Evolutionary conservation across 495 filamentous ascomycete species (phyloP).

Genomic region (Daldinia decipiens): DNA sequence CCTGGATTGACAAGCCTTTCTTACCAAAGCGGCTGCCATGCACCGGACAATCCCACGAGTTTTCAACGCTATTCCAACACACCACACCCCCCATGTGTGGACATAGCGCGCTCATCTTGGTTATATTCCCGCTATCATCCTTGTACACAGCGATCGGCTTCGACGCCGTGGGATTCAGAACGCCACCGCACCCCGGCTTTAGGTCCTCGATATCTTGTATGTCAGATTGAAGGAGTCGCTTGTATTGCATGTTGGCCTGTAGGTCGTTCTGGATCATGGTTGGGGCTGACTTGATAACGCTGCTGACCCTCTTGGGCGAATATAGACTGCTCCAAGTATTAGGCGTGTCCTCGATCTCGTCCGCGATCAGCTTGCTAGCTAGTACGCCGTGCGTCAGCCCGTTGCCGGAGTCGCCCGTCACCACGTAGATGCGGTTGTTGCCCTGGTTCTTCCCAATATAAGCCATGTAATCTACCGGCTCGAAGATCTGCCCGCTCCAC

Average conservation of each 20-base stretch:
- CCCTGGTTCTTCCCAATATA: slow-evolving; percentile 68
- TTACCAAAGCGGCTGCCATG: slow-evolving; percentile 66
- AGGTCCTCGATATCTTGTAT: slow-evolving; percentile 68
- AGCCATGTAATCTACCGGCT: slow-evolving; percentile 65
- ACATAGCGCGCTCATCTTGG: slow-evolving; percentile 63
- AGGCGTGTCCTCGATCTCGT: slow-evolving; percentile 60
- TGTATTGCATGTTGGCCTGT: slow-evolving; percentile 67
- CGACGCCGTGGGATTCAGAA: slow-evolving; percentile 57
- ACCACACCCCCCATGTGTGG: slow-evolving; percentile 67
- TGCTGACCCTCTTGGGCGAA: slow-evolving; percentile 54
- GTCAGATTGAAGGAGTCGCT: slow-evolving; percentile 63
- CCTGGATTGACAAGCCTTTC: slow-evolving; percentile 62
- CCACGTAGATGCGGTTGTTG: slow-evolving; percentile 59
- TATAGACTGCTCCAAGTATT: slow-evolving; percentile 64
- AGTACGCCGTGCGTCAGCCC: slow-evolving; percentile 67
- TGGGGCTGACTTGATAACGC: slow-evolving; percentile 51
- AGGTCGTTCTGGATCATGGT: slow-evolving; percentile 56
- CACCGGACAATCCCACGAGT: slow-evolving; percentile 65
- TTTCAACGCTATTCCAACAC: slow-evolving; percentile 65
- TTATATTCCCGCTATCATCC: slow-evolving; percentile 62
- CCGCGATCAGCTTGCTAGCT: slow-evolving; percentile 63
- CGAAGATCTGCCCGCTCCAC: slow-evolving; percentile 68
- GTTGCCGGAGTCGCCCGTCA: slow-evolving; percentile 69
- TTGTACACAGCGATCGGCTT: slow-evolving; percentile 67
- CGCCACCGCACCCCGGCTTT: slow-evolving; percentile 57